Base-by-base conservation (phyloP, 2,329 filamentous ascomycete species). In the Fusarium sp. region DNA sequence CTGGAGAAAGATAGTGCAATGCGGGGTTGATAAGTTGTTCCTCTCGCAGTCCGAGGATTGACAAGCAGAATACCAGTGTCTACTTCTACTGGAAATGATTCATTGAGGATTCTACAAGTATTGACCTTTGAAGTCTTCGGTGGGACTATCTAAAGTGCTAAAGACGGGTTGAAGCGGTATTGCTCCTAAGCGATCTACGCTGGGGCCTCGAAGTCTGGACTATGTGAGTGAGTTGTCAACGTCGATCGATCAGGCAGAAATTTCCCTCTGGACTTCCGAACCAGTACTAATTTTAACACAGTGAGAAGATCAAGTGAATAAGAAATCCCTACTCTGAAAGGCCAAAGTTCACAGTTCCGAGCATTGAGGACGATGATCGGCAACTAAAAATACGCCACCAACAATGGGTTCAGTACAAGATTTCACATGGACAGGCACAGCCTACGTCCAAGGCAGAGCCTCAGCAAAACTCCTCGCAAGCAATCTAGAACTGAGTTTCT, bases 401-500 rank as follows among this genome's bases (percentile, higher is more conserved):
- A 46, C 2, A 9, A 70, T 70, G 68, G 68, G 68, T 1, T 71
- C 68, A 20, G 27, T 65, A 4, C 38, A 57, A 0, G 53, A 66
- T 8, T 11, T 12, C 6, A n/a, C 38, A 1, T 72, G 70, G 27
- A 55, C 27, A 2, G 73, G 67, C 5, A 66, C 56, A 15, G 43
- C 74, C 43, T 75, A 73, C n/a, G 73, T 77, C 16, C 63, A 65
- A n/a, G 75, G 75, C 3, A 61, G 34, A 25, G 73, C 75, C 10
- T 69, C 77, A 7, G 80, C 78, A 0, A 66, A 64, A 15, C 68
- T 83, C 3, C 52, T 81, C 3, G 66, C 75, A 14, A 71, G 75
- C 22, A 51, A 70, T 8, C 56, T 73, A 3, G 72, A 75, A 10
- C 69, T 85, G 22, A 85, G 83, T 72, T 85, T 85, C 73, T 84